Evolutionary conservation across 164 flowering plant species (phyloP).

Genomic region (Kingdonia uniflora): DNA sequence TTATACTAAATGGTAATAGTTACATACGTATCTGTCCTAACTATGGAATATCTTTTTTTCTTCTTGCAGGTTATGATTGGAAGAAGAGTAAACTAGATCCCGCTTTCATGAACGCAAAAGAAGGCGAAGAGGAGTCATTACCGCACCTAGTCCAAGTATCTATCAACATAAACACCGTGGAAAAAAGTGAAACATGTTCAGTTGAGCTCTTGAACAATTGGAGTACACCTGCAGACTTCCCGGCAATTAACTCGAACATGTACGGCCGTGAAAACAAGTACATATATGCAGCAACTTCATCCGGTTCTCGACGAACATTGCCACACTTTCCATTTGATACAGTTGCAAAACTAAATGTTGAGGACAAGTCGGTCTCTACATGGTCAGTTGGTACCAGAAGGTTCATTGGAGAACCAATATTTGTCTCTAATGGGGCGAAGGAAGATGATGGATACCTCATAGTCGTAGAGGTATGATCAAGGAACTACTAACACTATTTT

Average conservation of each 20-base stretch:
- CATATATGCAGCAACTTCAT: slow-evolving; percentile 57
- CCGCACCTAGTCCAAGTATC: slow-evolving; percentile 69
- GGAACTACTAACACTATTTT: background rate
- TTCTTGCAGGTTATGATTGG: slow-evolving; percentile 76
- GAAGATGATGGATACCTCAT: slow-evolving; percentile 88
- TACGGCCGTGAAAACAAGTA: slow-evolving; percentile 40
- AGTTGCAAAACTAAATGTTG: slow-evolving; percentile 42
- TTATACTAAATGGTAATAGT: too few species aligned
- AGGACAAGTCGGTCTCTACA: slow-evolving; percentile 17
- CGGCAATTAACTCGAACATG: slow-evolving; percentile 45
- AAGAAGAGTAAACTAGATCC: slow-evolving; percentile 67
- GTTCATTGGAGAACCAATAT: slow-evolving; percentile 85
- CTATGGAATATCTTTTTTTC: background rate
- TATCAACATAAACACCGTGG: slow-evolving; percentile 35
- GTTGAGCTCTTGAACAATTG: slow-evolving; percentile 43
- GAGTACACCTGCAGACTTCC: slow-evolving; percentile 74
- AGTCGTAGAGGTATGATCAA: slow-evolving; percentile 58
- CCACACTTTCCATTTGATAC: slow-evolving; percentile 86
- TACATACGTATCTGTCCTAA: too few species aligned
- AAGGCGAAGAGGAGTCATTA: slow-evolving; percentile 27
- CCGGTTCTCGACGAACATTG: slow-evolving; percentile 48
- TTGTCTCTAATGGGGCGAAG: slow-evolving; percentile 39
- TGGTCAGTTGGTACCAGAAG: slow-evolving; percentile 59
- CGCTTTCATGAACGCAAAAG: slow-evolving; percentile 53
- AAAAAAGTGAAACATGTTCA: slow-evolving; percentile 25